Percentiles rank a stretch among this genome's conserved stretches.
Conservation (phyloP, 257 asterid genomes). For the Verbena officinalis region DNA sequence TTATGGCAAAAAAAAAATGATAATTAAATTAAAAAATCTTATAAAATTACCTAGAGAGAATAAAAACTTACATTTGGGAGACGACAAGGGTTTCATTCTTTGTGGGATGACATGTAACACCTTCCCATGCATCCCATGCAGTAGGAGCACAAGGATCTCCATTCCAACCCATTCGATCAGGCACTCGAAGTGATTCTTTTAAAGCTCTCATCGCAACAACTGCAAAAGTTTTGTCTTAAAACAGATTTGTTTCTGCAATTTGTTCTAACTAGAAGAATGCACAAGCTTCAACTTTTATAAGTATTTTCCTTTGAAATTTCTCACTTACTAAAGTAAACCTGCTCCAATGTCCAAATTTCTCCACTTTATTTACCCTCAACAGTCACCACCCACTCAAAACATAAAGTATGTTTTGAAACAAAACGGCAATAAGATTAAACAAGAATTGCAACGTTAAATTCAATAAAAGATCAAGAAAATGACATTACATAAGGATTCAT, state of each 20-base stretch:
- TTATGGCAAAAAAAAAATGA: neutral
- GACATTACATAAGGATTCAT: neutral
- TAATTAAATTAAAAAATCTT: neutral
- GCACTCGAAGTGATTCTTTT: conserved; percentile 91
- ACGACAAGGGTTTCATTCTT: conserved; percentile 71
- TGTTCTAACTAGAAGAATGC: neutral
- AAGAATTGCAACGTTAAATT: neutral
- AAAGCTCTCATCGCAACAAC: conserved; percentile 86
- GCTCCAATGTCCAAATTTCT: neutral
- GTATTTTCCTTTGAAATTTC: neutral
- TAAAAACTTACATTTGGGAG: conserved; percentile 76
- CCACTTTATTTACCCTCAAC: neutral
- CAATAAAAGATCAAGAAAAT: neutral
- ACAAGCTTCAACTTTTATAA: conserved; percentile 3
- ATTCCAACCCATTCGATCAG: conserved; percentile 98
- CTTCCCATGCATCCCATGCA: conserved; percentile 99
- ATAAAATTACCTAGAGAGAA: neutral
- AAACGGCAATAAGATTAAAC: neutral
- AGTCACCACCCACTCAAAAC: neutral
- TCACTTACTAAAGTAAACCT: neutral
- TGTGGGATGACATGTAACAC: conserved; percentile 76
- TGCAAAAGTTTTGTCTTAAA: conserved; percentile 42
- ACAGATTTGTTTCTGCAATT: neutral
- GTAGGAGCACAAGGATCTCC: conserved; percentile 99
- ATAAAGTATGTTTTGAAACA: neutral